Base-by-base conservation (phyloP, 352 stramenopile species). In the Pythium graminicola region DNA sequence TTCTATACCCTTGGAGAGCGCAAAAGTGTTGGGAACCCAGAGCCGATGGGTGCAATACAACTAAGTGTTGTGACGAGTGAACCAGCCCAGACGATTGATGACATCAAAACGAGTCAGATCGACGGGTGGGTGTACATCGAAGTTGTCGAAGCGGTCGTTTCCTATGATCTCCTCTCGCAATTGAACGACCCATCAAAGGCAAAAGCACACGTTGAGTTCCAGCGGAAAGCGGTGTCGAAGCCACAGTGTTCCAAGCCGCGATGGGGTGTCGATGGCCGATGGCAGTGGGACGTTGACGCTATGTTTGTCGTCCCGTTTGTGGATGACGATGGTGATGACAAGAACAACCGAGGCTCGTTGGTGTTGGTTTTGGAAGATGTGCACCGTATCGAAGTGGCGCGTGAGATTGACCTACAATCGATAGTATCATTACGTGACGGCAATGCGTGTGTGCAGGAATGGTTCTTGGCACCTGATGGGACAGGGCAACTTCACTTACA, bases 11-110 rank as follows among this genome's bases (percentile, higher is more conserved):
- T 50, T 1, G 22, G 36, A 1, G 20, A 43, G 31, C 32, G 29
- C 31, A n/a, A 32, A 6, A 48, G 28, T n/a, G 6, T 10, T 1
- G 45, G 45, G 1, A 57, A 57, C 39, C 57, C 57, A 0, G 50
- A 49, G 32, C 23, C 50, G 1, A n/a, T 57, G 6, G 57, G 50
- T 4, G 44, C 56, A 20, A 44, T 65, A n/a, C 50, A 65, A 53
- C 17, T 65, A 17, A 60, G 36, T 23, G 46, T 57, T 7, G 26
- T 40, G 11, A 13, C 16, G 29, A 31, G 41, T 24, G 40, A 56
- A 20, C 6, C 40, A 11, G 22, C 32, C 10, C 6, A 17, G 6
- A 23, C 4, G 10, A 14, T 16, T 1, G 33, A 44, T 38, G 45
- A 52, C 6, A 9, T 7, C 14, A 33, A 32, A 8, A n/a, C 1